Percentiles rank a stretch among this genome's conserved stretches.
Evolutionary conservation across 1,284 basidiomycete species (phyloP).

Genomic region (Austropuccinia psidii): DNA sequence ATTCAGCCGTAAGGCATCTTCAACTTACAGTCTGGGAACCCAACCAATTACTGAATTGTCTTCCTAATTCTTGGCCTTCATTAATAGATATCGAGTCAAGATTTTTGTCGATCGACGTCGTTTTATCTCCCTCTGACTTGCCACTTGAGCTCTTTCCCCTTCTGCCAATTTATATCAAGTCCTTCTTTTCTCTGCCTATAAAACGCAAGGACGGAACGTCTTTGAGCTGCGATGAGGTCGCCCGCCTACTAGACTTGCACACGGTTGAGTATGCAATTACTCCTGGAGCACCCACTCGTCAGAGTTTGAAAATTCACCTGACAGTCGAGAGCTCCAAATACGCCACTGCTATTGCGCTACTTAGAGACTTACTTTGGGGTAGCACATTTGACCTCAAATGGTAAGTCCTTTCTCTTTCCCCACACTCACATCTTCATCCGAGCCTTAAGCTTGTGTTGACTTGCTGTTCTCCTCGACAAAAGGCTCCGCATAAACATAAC

Average conservation of each 20-base stretch:
- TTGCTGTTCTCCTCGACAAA: too few species aligned
- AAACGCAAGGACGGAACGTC: conserved; percentile 61
- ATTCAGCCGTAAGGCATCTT: conserved; percentile 55
- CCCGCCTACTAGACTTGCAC: conserved; percentile 80
- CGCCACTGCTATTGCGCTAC: conserved; percentile 73
- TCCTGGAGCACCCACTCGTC: conserved; percentile 65
- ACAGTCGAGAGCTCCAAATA: conserved; percentile 77
- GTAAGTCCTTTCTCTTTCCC: too few species aligned
- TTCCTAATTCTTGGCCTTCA: too few species aligned
- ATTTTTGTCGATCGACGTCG: conserved; percentile 65
- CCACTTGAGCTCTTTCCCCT: conserved; percentile 49
- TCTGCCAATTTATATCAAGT: conserved; percentile 66
- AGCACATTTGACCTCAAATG: conserved; percentile 72
- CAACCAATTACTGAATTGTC: too few species aligned
- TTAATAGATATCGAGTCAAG: conserved; percentile 63
- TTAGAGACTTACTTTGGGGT: conserved; percentile 81
- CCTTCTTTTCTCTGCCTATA: conserved; percentile 85
- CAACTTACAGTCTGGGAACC: too few species aligned
- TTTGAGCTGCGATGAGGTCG: conserved; percentile 78
- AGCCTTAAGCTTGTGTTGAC: too few species aligned
- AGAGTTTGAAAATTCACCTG: conserved; percentile 67
- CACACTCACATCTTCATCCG: too few species aligned
- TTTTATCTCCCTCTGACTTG: conserved; percentile 55
- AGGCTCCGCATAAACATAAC: conserved; percentile 78
- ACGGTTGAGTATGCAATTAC: conserved; percentile 76